Evolutionary conservation across 2,329 filamentous ascomycete genomes (phyloP), one percentile per base, ranked within the genome.

Genomic region (Cladosporium cucumerinum): DNA sequence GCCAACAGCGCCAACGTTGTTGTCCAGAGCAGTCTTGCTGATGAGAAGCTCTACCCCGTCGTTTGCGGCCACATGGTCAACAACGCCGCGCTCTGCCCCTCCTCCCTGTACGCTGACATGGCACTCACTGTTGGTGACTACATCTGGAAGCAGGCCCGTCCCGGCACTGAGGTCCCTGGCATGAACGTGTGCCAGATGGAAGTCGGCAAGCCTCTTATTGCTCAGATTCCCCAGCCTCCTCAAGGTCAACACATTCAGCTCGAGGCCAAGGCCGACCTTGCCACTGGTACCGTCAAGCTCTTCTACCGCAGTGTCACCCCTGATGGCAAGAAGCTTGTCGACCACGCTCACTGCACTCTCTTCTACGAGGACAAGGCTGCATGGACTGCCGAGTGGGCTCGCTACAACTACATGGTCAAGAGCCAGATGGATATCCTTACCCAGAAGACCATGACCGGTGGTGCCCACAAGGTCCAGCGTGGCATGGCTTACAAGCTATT

Each of bases 401-500:
- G 89, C 61, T 85, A 85, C 69, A 83, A 84, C 69, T 92, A 79
- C 76, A 83, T 84, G 81, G 81, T 83, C 59, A 81, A 83, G 73
- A 79, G 78, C 57, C 82, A 83, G 73, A 79, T 84, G 64, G 81
- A 93, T 73, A 81, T 92, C 39, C 86, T 94, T 73, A 85, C 87
- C 71, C 82, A 85, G 67, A 88, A 86, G 66, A 88, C 89, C 63
- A 79, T 85, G 70, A 82, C 81, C 36, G 89, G 89, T 46, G 84
- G 85, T 64, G 89, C 89, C 30, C 89, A 90, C 74, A 89, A 90
- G 78, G 85, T 93, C 67, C 85, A 89, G 58, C 87, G 89, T 28
- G 89, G 89, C 36, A 86, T 93, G 79, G 88, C 89, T 16, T 95
- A 95, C 83, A 93, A 93, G 78, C 83, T 89, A 60, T 86, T 86